Conservation (phyloP, 805 yeast genomes). For the Suhomyces pyralidae region DNA sequence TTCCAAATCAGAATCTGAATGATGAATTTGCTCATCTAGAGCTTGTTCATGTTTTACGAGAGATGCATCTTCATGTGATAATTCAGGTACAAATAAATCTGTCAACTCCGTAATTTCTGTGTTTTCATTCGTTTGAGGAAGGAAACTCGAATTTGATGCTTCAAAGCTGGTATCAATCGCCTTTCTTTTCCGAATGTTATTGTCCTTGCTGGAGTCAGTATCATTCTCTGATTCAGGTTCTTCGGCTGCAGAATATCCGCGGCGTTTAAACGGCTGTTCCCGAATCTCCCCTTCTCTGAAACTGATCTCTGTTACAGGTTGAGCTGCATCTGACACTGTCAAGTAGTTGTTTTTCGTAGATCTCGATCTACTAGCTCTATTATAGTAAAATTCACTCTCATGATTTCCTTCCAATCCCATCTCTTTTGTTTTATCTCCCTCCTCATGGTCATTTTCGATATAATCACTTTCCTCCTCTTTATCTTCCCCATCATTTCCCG, state of each 20-base stretch:
- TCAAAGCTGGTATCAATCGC: not conserved
- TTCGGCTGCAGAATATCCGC: not conserved
- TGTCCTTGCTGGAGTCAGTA: not conserved
- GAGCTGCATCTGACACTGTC: not conserved
- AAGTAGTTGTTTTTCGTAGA: not conserved
- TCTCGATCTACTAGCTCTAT: not conserved
- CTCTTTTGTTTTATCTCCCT: not conserved
- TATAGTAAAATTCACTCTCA: not conserved
- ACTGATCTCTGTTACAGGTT: not conserved
- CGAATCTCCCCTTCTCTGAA: not conserved
- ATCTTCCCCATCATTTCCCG: slow-evolving; percentile 1
- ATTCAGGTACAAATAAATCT: slow-evolving; percentile 2
- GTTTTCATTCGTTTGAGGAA: not conserved
- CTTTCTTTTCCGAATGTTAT: not conserved
- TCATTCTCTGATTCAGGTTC: not conserved
- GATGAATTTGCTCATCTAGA: not conserved
- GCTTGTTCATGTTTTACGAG: not conserved
- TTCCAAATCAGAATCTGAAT: not conserved
- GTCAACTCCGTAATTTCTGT: not conserved
- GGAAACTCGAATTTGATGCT: not conserved
- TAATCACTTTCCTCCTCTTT: not conserved
- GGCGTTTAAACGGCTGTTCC: not conserved
- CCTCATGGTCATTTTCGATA: not conserved
- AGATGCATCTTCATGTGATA: not conserved
- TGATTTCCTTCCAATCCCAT: not conserved